A percentile compares a stretch with the other conserved stretches of the same genome.
Conservation (phyloP, 1,284 basidiomycete genomes). For the Stygiomarasmius scandens region DNA sequence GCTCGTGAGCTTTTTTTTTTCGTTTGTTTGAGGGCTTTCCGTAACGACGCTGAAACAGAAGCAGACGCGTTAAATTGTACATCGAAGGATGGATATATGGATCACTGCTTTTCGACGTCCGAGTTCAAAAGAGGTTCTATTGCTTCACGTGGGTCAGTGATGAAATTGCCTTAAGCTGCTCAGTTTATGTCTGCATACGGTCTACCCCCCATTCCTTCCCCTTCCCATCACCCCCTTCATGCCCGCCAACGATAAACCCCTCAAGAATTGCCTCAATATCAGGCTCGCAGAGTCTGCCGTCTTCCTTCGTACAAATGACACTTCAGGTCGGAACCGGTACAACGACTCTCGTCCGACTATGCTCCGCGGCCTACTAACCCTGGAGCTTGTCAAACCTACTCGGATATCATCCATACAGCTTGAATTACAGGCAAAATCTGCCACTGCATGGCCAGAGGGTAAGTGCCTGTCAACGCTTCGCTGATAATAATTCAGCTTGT, state of each 20-base stretch:
- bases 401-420: constrained; percentile 87
- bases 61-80: not conserved
- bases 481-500: constrained; percentile 4
- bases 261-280: constrained; percentile 51
- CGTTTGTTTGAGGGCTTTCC: no score
- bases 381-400: constrained; percentile 82
- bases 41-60: not conserved
- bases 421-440: constrained; percentile 72
- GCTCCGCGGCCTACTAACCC: constrained; percentile 85
- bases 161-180: not conserved
- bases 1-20: no score
- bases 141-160: no score
- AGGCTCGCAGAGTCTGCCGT: constrained; percentile 83
- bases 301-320: constrained; percentile 66
- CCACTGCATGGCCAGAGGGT: constrained; percentile 86
- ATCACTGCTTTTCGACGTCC: no score
- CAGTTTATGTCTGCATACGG: not conserved
- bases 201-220: not conserved
- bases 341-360: constrained; percentile 70
- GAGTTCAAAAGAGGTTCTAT: no score
- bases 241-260: not conserved
- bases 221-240: not conserved
- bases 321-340: constrained; percentile 48
- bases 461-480: constrained; percentile 23
- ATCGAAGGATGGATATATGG: no score